These are phyloP conservation scores for Aspergillus bridgeri DNA, from an alignment of 495 filamentous ascomycete species.

Conservation along the genomic window DNA sequence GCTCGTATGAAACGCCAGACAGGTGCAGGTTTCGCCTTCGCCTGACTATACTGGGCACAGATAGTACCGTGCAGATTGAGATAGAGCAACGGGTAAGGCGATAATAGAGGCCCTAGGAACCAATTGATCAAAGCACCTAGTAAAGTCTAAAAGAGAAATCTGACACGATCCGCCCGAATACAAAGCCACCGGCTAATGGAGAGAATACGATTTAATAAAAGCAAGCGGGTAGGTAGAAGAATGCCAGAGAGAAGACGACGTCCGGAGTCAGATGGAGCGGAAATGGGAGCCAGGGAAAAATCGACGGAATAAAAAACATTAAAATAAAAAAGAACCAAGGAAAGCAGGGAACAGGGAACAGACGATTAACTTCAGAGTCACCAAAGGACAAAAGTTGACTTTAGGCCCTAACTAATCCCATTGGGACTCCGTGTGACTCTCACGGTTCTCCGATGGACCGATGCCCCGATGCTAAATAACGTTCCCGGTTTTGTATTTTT, in stretches of 20 bases:
- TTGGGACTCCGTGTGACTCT: background rate
- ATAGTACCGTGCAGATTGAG: background rate
- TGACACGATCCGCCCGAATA: background rate
- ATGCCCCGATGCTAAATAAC: background rate
- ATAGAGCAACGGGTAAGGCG: background rate
- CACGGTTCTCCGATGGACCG: background rate
- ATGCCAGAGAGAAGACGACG: background rate
- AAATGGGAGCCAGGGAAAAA: background rate
- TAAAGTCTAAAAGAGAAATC: background rate
- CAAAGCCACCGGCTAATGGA: background rate
- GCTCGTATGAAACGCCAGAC: no score
- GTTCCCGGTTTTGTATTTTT: no score
- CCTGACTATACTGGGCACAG: no score
- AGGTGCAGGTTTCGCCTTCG: no score
- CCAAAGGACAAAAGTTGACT: background rate
- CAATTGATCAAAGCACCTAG: background rate
- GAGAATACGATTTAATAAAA: background rate
- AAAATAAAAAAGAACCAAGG: background rate
- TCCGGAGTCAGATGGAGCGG: no score
- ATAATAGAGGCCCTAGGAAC: background rate
- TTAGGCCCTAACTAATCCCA: no score
- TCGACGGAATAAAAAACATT: no score
- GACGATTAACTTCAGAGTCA: background rate
- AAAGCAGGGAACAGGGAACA: background rate
- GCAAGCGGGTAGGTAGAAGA: background rate